These are phyloP conservation scores for Geotrichum carabidarum DNA, from an alignment of 1,139 yeast genomes.

Conservation along the genomic window DNA sequence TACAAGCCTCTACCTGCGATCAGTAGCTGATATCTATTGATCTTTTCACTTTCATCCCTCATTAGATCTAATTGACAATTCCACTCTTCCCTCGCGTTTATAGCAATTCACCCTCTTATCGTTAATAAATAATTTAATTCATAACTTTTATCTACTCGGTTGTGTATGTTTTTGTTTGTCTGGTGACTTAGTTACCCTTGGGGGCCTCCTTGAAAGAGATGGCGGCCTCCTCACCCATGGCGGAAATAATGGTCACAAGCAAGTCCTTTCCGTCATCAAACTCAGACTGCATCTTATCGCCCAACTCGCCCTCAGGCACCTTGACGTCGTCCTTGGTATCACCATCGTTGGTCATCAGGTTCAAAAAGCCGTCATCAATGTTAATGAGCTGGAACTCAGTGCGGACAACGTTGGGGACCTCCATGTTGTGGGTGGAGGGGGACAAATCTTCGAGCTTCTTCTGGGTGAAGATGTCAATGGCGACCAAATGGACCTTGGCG, in stretches of 20 bases:
- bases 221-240: slow-evolving; percentile 99
- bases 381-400: slow-evolving; percentile 94
- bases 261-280: slow-evolving; percentile 98
- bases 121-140: neutral
- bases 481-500: slow-evolving; percentile 99
- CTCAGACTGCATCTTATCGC: slow-evolving; percentile 83
- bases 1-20: no score
- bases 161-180: no score
- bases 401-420: slow-evolving; percentile 96
- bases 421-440: slow-evolving; percentile 99
- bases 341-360: slow-evolving; percentile 95
- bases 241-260: slow-evolving; percentile 88
- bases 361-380: slow-evolving; percentile 96
- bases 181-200: slow-evolving; percentile 40
- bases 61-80: neutral
- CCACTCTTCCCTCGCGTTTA: no score
- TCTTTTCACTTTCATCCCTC: no score
- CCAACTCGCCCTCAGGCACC: slow-evolving; percentile 96
- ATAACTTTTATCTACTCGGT: neutral
- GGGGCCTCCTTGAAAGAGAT: slow-evolving; percentile 98
- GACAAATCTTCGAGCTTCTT: slow-evolving; percentile 99
- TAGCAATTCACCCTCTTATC: neutral
- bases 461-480: slow-evolving; percentile 97
- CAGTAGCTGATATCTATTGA: no score
- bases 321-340: slow-evolving; percentile 98